Percentiles rank a stretch among this genome's conserved stretches.
These are phyloP conservation scores for Coniferiporia sulphurascens DNA, from an alignment of 1,284 basidiomycete species.

Conservation along the genomic window DNA sequence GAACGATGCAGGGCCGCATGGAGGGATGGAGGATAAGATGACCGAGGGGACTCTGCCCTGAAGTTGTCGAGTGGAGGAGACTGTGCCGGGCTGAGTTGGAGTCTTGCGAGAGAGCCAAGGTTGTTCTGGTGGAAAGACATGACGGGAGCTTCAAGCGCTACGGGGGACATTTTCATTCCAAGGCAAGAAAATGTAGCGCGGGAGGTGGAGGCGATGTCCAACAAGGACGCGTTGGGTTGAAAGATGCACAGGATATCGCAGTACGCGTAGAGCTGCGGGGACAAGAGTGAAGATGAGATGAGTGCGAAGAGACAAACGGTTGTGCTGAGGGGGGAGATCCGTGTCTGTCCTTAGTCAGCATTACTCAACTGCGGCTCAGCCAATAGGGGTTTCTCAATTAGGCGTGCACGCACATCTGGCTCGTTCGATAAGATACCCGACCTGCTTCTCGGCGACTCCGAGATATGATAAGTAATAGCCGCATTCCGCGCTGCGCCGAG, in stretches of 20 bases:
- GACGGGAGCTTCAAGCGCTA: slow-evolving; percentile 43
- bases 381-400: background rate
- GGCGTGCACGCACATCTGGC: background rate
- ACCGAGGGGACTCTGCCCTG: background rate
- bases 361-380: background rate
- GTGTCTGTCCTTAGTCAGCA: background rate
- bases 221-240: too few relatives aligned
- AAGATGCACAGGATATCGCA: too few relatives aligned
- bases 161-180: slow-evolving; percentile 31
- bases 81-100: slow-evolving; percentile 28
- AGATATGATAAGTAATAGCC: background rate
- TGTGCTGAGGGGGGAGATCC: slow-evolving; percentile 29
- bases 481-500: background rate
- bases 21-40: slow-evolving; percentile 6
- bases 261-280: too few relatives aligned
- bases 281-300: background rate
- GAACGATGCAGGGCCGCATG: slow-evolving; percentile 8
- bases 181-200: background rate
- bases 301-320: background rate
- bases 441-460: background rate
- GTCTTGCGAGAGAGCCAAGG: slow-evolving; percentile 35
- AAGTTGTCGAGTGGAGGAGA: slow-evolving; percentile 6
- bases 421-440: background rate
- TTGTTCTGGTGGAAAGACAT: slow-evolving; percentile 38
- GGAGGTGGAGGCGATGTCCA: too few relatives aligned